Percentiles rank a stretch among this genome's conserved stretches.
phyloP scores from a whole-genome alignment of 768 basidiomycete species.

The Suillus subalutaceus region DNA sequence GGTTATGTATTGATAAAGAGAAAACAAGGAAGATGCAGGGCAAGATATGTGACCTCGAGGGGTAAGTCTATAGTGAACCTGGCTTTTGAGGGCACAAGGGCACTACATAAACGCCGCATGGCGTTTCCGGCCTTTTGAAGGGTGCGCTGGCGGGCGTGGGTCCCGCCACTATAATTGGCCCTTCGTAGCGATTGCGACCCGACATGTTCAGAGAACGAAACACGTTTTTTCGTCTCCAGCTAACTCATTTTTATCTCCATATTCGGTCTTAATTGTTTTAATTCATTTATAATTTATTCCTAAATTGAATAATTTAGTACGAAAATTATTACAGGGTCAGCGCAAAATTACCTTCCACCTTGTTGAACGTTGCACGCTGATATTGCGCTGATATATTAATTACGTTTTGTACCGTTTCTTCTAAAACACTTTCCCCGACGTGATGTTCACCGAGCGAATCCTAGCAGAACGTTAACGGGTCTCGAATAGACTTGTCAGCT shows the following conservation, averaged over 20 bases:
- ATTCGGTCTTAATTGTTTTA: conserved; percentile 23
- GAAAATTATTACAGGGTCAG: background rate
- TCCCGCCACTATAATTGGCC: conserved; percentile 50
- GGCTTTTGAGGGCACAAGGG: conserved; percentile 27
- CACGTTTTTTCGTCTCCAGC: conserved; percentile 76
- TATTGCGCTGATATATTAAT: conserved; percentile 15
- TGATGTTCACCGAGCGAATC: conserved; percentile 5
- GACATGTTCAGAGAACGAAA: conserved; percentile 68
- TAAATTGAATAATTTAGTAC: conserved; percentile 12
- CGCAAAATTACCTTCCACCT: conserved; percentile 1
- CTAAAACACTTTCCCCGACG: conserved; percentile 2
- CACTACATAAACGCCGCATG: conserved; percentile 26
- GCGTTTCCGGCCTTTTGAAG: conserved; percentile 46
- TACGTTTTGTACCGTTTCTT: conserved; percentile 11
- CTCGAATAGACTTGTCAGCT: conserved; percentile 3
- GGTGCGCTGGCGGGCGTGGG: conserved; percentile 40
- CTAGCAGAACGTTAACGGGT: background rate
- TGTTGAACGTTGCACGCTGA: background rate
- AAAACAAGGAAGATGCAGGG: conserved; percentile 15
- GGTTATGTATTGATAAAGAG: conserved; percentile 16
- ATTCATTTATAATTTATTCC: conserved; percentile 24
- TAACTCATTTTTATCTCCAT: conserved; percentile 33
- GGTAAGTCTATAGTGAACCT: conserved; percentile 28
- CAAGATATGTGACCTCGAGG: conserved; percentile 26
- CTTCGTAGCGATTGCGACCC: conserved; percentile 51